Base-by-base conservation (phyloP, 202 grass and related monocot species). In the Cymbopogon flexuosus region DNA sequence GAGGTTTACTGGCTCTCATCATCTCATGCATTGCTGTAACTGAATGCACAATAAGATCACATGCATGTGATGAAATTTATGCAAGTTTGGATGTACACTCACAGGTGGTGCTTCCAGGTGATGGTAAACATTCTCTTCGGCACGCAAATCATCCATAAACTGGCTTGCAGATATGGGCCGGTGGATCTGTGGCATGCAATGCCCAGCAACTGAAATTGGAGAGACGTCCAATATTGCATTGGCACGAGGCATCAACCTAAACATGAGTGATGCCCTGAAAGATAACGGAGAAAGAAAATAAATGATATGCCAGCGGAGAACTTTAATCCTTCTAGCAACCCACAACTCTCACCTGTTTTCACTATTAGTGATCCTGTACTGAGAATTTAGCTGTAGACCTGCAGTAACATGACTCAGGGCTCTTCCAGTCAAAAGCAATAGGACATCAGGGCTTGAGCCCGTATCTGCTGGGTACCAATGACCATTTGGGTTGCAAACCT, bases 401-500 rank as follows among this genome's bases (percentile, higher is more conserved):
- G 93, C 90, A 47, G 90, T 96, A 74, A 89, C 81, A 83, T 92
- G 81, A 82, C 83, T 89, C 29, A 96, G 85, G 40, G 90, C 85
- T 73, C 84, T 96, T 76, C 93, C 93, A 62, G 90, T 92, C 62
- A 96, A 70, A 82, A 96, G 79, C 83, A 96, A 80, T 47, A 96
- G 65, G 61, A 92, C 69, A 37, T 61, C 67, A 58, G 86, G 80
- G 63, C 85, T 62, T 52, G 77, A 78, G 72, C 15, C 42, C 5
- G 30, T 80, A 83, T 92, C 93, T 59, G 90, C 90, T 83, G 88
- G 27, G 77, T 88, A 96, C 93, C 93, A 96, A 77, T 73, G 88
- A 73, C 90, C 93, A 85, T 92, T 90, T 83, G 90, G 81, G 76
- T 96, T 79, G 76, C 81, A 92, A 62, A 96, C 93, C 93, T 92